phyloP scores from a whole-genome alignment of 177 flowering plant species.

The Vitis hybrid region DNA sequence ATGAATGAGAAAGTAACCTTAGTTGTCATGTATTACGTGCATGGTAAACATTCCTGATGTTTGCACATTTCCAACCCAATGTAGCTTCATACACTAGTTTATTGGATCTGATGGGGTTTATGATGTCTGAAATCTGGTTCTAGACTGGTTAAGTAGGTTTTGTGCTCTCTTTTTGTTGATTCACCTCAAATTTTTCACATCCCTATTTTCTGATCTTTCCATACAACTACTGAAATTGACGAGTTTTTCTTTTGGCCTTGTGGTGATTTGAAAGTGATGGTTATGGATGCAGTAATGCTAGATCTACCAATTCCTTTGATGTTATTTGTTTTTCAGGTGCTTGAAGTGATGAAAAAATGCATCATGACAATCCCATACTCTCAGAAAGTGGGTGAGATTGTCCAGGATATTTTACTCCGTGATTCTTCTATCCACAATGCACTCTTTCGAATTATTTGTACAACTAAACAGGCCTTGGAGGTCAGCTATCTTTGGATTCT shows the following conservation, averaged over 20 bases:
- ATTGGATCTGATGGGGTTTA: no score
- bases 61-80: no score
- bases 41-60: no score
- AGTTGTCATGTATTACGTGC: no score
- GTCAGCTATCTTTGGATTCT: slow-evolving; percentile 32
- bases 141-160: no score
- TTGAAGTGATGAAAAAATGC: slow-evolving; percentile 76
- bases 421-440: slow-evolving; percentile 81
- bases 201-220: no score
- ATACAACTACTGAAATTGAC: neutral
- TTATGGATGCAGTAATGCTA: neutral
- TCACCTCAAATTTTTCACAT: no score
- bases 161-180: no score
- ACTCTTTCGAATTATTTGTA: slow-evolving; percentile 69
- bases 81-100: no score
- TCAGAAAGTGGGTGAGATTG: slow-evolving; percentile 46
- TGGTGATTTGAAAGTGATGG: neutral
- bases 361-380: slow-evolving; percentile 35
- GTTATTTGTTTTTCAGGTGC: slow-evolving; percentile 50
- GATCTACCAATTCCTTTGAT: neutral
- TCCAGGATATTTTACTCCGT: slow-evolving; percentile 51
- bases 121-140: no score
- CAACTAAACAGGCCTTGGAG: slow-evolving; percentile 65
- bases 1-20: no score
- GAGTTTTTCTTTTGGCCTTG: neutral